These are phyloP conservation scores for Meira miltonrushii DNA, from an alignment of 1,284 basidiomycete species.

Conservation along the genomic window DNA sequence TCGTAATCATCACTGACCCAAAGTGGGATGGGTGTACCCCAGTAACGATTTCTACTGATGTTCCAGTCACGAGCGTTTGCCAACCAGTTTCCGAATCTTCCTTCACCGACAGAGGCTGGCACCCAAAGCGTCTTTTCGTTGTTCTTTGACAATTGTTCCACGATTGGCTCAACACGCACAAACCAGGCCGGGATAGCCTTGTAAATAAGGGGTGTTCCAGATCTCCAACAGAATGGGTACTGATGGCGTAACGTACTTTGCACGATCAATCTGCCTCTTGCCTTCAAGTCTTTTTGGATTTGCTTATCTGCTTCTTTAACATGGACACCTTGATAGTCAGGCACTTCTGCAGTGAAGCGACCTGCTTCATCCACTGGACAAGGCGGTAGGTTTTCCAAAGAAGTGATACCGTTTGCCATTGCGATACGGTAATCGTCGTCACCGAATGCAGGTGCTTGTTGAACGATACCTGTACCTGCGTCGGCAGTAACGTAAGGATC, in stretches of 20 bases:
- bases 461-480: constrained; percentile 96
- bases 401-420: constrained; percentile 73
- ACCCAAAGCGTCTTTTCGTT: constrained; percentile 93
- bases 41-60: constrained; percentile 96
- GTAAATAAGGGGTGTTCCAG: constrained; percentile 91
- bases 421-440: constrained; percentile 97
- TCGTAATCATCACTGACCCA: constrained; percentile 91
- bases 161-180: constrained; percentile 76
- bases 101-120: constrained; percentile 80
- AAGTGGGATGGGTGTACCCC: constrained; percentile 95
- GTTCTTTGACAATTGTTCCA: constrained; percentile 80
- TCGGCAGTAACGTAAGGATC: constrained; percentile 91
- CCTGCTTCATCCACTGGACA: constrained; percentile 90
- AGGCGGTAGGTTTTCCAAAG: constrained; percentile 83
- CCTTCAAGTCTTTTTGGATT: constrained; percentile 86
- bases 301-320: constrained; percentile 94
- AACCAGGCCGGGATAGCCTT: constrained; percentile 96
- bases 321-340: constrained; percentile 82
- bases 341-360: constrained; percentile 78
- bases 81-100: constrained; percentile 94
- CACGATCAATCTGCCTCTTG: constrained; percentile 78
- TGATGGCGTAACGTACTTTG: constrained; percentile 81
- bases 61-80: constrained; percentile 98
- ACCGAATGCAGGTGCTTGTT: constrained; percentile 97
- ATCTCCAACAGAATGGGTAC: constrained; percentile 95